Evolutionary conservation across 768 basidiomycete species (phyloP), one percentile per base, ranked within the genome.

Genomic region (Piloderma croceum): DNA sequence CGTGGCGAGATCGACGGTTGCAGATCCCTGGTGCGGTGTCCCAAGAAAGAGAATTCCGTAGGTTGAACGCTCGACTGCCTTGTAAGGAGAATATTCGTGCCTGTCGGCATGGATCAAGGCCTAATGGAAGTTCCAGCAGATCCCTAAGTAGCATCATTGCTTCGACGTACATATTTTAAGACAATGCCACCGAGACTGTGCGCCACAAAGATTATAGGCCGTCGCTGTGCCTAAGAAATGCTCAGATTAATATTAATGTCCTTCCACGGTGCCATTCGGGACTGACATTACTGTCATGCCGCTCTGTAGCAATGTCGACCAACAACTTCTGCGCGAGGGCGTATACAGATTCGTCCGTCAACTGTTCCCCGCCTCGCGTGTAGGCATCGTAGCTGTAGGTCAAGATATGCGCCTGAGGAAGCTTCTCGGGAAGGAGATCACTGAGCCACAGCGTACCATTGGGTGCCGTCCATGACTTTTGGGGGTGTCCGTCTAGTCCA

Each of bases 311-410:
- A 7, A 44, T 25, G 11, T 19, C 23, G 15, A 32, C 37, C 23
- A 44, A 31, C 18, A 44, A 24, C 18, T 29, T 24, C 33, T 44
- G 38, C 31, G 43, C 43, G 33, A 39, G 43, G 19, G 27, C 32
- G 19, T 44, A 34, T 21, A 44, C 40, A 17, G n/a, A n/a, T n/a
- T n/a, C n/a, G 38, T 44, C 31, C 25, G 43, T 34, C 24, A 40
- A 18, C 22, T 44, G 38, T 23, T 34, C 21, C 27, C 38, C 32
- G 39, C 40, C 23, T n/a, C 36, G 37, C 24, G 43, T 44, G 32
- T 44, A 40, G 6, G 43, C 43, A 27, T 44, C 24, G 31, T 44
- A 44, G 22, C 43, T 39, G 29, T 44, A 44, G 24, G 43, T 23
- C 43, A 44, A 20, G 24, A 40, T 27, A n/a, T n/a, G n/a, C n/a